Base-by-base conservation (phyloP, 2,329 filamentous ascomycete genomes). In the Phoma herbarum region DNA sequence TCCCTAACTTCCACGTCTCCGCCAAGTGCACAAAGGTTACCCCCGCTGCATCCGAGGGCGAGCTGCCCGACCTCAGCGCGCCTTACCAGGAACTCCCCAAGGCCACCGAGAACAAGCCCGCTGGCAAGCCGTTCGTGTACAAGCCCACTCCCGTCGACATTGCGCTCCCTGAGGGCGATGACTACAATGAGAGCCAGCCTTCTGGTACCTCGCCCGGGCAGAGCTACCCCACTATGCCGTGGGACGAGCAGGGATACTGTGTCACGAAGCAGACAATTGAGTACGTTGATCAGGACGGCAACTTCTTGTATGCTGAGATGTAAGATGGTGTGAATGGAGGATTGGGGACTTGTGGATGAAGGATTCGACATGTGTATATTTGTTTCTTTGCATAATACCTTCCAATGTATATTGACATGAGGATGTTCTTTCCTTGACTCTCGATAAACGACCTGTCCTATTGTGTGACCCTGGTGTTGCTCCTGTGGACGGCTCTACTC, bases 1-100 rank as follows among this genome's bases (percentile, higher is more conserved):
- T 77, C 52, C 71, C 74, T 48, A 68, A 71, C 65, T 66, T 77
- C 56, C 74, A 77, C 61, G 59, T 77, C 56, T 65, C 59, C 23
- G 73, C 75, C 52, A 68, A 70, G 57, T 69, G 65, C 66, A 70
- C 64, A 47, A 67, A 69, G 46, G 69, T 75, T 50, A 66, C 59
- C 26, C 73, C 74, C n/a, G 65, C 73, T 14, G 39, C 56, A 1
- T 60, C 56, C 20, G 58, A 57, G 39, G 65, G 70, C 42, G 66
- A 71, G 41, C 69, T 76, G 18, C 75, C 75, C 23, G 66, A 65
- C 31, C 65, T 72, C 45, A 65, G 63, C 51, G 68, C 71, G 1
- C 68, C 68, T 18, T 74, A 72, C 64, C 45, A 62, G 29, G 53
- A 57, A n/a, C 65, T 77, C 4, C 67, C 67, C 39, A 60, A 67